phyloP scores from a whole-genome alignment of 306 rosid genomes.

The Carpinus viminea region DNA sequence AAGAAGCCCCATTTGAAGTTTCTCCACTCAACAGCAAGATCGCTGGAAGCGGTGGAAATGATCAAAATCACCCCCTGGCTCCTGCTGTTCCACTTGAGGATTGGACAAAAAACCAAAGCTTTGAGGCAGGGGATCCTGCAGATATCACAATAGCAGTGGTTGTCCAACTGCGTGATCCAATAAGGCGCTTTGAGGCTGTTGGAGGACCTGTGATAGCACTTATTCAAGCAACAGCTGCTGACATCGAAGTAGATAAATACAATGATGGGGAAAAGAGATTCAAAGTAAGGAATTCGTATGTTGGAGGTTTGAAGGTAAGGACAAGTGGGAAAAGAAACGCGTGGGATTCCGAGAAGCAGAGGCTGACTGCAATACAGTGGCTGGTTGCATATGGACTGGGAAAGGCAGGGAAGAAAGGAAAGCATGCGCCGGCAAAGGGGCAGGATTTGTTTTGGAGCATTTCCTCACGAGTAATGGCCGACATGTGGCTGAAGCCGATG shows the following conservation, averaged over 20 bases:
- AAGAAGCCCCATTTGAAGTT: slow-evolving; percentile 89
- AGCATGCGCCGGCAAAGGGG: slow-evolving; percentile 42
- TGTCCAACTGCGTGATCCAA: slow-evolving; percentile 74
- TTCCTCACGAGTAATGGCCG: slow-evolving; percentile 85
- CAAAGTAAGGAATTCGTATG: slow-evolving; percentile 65
- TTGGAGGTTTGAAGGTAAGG: slow-evolving; percentile 78
- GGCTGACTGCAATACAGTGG: slow-evolving; percentile 93
- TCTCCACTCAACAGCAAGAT: slow-evolving; percentile 49
- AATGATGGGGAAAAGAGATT: slow-evolving; percentile 57
- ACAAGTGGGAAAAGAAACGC: slow-evolving; percentile 48
- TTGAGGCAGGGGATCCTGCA: slow-evolving; percentile 14
- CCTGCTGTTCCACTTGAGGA: slow-evolving; percentile 65
- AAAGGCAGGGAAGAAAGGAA: slow-evolving; percentile 73
- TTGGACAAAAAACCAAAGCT: slow-evolving; percentile 54
- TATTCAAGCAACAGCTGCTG: slow-evolving; percentile 46
- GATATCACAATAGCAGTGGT: slow-evolving; percentile 53
- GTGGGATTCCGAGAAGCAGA: slow-evolving; percentile 78
- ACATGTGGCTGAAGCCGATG: slow-evolving; percentile 94
- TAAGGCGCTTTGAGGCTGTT: slow-evolving; percentile 74
- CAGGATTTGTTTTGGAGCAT: slow-evolving; percentile 86
- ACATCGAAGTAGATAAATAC: slow-evolving; percentile 21
- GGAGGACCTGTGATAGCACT: slow-evolving; percentile 81
- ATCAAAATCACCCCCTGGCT: slow-evolving; percentile 44
- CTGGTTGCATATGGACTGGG: slow-evolving; percentile 75
- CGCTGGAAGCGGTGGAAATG: slow-evolving; percentile 37